Evolutionary conservation across 208 protist species (phyloP).

Genomic region (Porcisia hertigi): DNA sequence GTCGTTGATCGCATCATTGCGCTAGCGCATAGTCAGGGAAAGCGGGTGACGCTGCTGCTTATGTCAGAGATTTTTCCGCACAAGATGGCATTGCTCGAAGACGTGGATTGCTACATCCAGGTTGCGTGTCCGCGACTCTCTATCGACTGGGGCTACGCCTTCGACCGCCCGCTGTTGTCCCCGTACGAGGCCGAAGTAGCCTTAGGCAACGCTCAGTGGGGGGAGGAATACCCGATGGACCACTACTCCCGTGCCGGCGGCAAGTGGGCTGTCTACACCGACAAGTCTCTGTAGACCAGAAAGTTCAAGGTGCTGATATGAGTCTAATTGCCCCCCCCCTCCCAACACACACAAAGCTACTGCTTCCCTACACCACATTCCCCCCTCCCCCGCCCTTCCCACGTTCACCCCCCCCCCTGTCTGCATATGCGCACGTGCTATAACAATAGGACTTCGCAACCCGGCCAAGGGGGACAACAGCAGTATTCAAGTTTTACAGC

Average conservation of each 20-base stretch:
- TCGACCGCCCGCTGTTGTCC: constrained; percentile 95
- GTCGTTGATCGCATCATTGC: constrained; percentile 93
- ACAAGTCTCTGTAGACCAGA: constrained; percentile 56
- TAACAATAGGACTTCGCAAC: not conserved
- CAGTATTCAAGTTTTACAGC: not conserved
- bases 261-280: constrained; percentile 93
- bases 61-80: constrained; percentile 98
- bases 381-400: not conserved
- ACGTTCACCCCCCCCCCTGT: not conserved
- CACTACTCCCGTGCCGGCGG: constrained; percentile 95
- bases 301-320: not conserved
- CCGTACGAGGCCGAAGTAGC: constrained; percentile 97
- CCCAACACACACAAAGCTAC: not conserved
- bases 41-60: constrained; percentile 88
- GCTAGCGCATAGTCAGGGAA: constrained; percentile 68
- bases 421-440: not conserved
- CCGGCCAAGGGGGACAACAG: not conserved
- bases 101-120: constrained; percentile 96
- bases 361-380: not conserved
- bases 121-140: constrained; percentile 98
- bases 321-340: not conserved
- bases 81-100: constrained; percentile 92
- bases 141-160: constrained; percentile 99
- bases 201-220: constrained; percentile 85
- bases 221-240: constrained; percentile 96